These are phyloP conservation scores for Neopestalotiopsis rosae DNA, from an alignment of 2,329 filamentous ascomycete species.

Conservation along the genomic window DNA sequence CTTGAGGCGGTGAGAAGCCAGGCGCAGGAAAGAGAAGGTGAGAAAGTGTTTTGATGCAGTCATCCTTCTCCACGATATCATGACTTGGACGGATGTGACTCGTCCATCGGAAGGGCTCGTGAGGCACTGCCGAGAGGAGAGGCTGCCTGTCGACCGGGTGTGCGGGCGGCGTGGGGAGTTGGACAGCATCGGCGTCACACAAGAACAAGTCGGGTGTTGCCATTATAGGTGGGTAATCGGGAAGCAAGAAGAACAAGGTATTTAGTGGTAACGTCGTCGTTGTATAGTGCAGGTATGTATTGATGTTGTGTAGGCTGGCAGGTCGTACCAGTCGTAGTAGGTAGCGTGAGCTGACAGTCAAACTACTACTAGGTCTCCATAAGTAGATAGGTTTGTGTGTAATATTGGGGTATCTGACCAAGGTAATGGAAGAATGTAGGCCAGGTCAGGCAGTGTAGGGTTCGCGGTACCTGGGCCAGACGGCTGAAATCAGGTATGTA, in stretches of 20 bases:
- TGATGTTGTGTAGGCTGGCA: not conserved
- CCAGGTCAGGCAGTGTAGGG: too few relatives aligned
- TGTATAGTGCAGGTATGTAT: not conserved
- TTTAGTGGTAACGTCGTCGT: not conserved
- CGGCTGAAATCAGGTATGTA: too few relatives aligned
- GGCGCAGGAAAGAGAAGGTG: slow-evolving; percentile 3
- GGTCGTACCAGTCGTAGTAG: not conserved
- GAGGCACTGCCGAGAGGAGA: not conserved
- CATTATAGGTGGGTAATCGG: not conserved
- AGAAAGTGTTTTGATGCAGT: slow-evolving; percentile 7
- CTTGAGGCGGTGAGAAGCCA: slow-evolving; percentile 11
- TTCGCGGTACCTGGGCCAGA: too few relatives aligned
- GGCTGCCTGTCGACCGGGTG: not conserved
- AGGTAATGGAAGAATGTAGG: too few relatives aligned
- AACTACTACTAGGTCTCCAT: too few relatives aligned
- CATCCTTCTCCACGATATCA: slow-evolving; percentile 15
- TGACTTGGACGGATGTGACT: slow-evolving; percentile 15
- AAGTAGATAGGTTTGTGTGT: too few relatives aligned
- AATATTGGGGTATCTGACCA: too few relatives aligned
- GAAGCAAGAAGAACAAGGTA: not conserved
- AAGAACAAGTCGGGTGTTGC: not conserved
- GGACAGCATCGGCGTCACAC: slow-evolving; percentile 11
- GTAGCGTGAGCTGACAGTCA: too few relatives aligned
- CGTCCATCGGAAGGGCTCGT: slow-evolving; percentile 3
- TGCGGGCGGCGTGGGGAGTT: not conserved